phyloP scores from a whole-genome alignment of 1,284 basidiomycete species.

The Ceratobasidium sp. region DNA sequence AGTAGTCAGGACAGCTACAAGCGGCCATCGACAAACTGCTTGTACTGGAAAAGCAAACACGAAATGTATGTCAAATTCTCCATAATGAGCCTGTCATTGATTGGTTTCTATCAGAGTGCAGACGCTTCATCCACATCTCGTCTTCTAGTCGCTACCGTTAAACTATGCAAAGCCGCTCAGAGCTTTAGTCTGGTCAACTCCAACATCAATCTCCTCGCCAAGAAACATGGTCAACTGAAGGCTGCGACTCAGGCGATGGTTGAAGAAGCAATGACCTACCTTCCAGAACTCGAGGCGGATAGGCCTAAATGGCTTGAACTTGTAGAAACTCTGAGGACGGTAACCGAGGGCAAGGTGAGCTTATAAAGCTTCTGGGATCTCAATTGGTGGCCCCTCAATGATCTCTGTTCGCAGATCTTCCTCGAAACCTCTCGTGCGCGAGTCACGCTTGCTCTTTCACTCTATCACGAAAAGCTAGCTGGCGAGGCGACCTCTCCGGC shows the following conservation, averaged over 20 bases:
- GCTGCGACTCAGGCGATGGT: constrained; percentile 91
- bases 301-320: constrained; percentile 84
- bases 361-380: not conserved
- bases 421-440: constrained; percentile 96
- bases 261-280: constrained; percentile 82
- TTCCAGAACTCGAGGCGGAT: constrained; percentile 78
- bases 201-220: constrained; percentile 79
- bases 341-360: constrained; percentile 94
- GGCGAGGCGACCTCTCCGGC: constrained; percentile 58
- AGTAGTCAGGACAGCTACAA: constrained; percentile 73
- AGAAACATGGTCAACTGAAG: constrained; percentile 98
- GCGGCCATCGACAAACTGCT: constrained; percentile 92
- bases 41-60: constrained; percentile 92
- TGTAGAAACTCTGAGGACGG: constrained; percentile 86
- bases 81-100: constrained; percentile 3
- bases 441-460: constrained; percentile 85
- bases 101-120: constrained; percentile 71
- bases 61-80: constrained; percentile 75
- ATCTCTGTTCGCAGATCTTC: constrained; percentile 76
- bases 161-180: constrained; percentile 76
- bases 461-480: constrained; percentile 80
- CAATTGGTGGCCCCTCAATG: not conserved
- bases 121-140: constrained; percentile 91
- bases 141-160: constrained; percentile 77
- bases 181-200: constrained; percentile 78